Evolutionary conservation across 2,329 filamentous ascomycete genomes (phyloP).

Genomic region (Oidium heveae): DNA sequence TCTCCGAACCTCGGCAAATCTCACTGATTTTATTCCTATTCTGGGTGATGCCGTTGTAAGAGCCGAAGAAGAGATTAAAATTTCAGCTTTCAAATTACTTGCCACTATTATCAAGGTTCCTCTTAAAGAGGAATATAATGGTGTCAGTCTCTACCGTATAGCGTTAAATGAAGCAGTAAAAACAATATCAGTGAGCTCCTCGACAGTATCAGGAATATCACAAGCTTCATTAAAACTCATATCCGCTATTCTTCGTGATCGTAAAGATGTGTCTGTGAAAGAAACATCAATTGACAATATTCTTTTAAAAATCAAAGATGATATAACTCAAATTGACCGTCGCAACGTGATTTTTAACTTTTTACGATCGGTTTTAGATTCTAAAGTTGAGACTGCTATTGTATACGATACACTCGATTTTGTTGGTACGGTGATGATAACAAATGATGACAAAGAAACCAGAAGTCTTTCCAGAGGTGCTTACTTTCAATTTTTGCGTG

Average conservation of each 20-base stretch:
- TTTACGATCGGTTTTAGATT: slow-evolving; percentile 60
- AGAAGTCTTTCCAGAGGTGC: slow-evolving; percentile 69
- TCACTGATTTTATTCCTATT: slow-evolving; percentile 68
- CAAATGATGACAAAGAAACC: slow-evolving; percentile 72
- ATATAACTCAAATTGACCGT: slow-evolving; percentile 76
- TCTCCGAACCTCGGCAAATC: slow-evolving; percentile 52
- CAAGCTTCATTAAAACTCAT: slow-evolving; percentile 79
- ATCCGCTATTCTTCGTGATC: slow-evolving; percentile 60
- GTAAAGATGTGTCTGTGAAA: slow-evolving; percentile 48
- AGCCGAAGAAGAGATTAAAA: slow-evolving; percentile 77
- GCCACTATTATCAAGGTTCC: slow-evolving; percentile 67
- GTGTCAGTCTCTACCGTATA: slow-evolving; percentile 37
- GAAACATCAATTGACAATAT: slow-evolving; percentile 64
- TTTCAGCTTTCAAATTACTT: slow-evolving; percentile 66
- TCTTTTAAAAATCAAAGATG: slow-evolving; percentile 57
- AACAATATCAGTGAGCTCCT: slow-evolving; percentile 49
- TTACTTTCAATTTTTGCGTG: slow-evolving; percentile 81
- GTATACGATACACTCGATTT: slow-evolving; percentile 85
- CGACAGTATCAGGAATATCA: slow-evolving; percentile 58
- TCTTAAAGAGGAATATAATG: slow-evolving; percentile 38
- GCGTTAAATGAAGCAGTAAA: slow-evolving; percentile 70
- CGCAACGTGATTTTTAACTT: slow-evolving; percentile 92
- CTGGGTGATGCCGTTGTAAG: slow-evolving; percentile 67
- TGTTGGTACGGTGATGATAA: slow-evolving; percentile 80
- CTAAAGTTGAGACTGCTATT: slow-evolving; percentile 61